Evolutionary conservation across 805 yeast species (phyloP), one percentile per base, ranked within the genome.

Genomic region (Cyberlindnera suaveolens): DNA sequence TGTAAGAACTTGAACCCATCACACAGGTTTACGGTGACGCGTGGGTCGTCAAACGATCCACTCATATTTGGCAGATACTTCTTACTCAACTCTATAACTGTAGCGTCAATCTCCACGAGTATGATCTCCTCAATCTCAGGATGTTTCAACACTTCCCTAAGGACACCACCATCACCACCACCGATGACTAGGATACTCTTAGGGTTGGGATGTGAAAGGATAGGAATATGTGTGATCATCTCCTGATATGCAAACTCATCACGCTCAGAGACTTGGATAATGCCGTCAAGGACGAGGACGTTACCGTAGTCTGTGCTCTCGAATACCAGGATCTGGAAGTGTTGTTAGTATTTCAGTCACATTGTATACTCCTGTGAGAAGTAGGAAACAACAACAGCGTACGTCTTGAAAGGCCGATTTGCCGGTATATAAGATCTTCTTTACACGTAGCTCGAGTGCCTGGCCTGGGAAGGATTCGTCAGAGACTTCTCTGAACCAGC

Each of bases 191-290:
- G 73, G 9, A 88, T 95, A 42, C 72, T 75, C 53, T 75, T 76
- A 2, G 97, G 96, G 34, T 70, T 57, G 4, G 78, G 77, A 65
- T 89, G 97, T 10, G 86, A 67, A 75, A 81, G 79, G 44, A 90
- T 57, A 5, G 96, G 90, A 26, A 87, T 64, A 62, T 90, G 95
- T 3, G 95, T 68, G 49, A 89, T 90, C 80, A 87, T 78, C 61
- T 89, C 97, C 66, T 89, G 97, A 64, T 89, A 89, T 11, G 96
- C 88, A 63, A 86, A 89, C 63, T 89, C 97, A 64, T 90, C 97
- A 45, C 88, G 71, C 61, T 90, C 97, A 1, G 96, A 84, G 49
- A 89, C 89, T 66, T 89, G 97, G 43, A 89, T 77, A 27, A 86
- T 86, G 7, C 96, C 96, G 62, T 90, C 96, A 33, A 89, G 71